These are phyloP conservation scores for Cladophialophora yegresii DNA, from an alignment of 2,329 filamentous ascomycete genomes.

Conservation along the genomic window DNA sequence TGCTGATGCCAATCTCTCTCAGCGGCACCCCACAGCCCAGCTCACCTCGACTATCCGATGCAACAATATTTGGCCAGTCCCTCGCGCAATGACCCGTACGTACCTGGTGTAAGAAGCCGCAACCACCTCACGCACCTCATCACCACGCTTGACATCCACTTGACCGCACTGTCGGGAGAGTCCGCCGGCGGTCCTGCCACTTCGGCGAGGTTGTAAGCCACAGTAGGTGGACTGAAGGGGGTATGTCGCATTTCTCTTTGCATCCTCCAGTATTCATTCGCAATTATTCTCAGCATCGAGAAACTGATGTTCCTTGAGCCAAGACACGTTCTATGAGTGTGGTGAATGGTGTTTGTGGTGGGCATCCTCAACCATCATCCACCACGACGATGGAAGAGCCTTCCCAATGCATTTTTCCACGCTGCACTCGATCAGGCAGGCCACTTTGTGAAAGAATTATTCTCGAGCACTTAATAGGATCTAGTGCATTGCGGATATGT, in stretches of 20 bases:
- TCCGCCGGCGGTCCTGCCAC: not conserved
- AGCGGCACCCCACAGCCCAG: not conserved
- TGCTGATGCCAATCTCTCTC: not conserved
- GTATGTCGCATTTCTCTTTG: not conserved
- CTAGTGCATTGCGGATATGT: not conserved
- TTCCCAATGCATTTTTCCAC: not conserved
- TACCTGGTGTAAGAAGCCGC: not conserved
- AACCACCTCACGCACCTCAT: not conserved
- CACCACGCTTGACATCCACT: not conserved
- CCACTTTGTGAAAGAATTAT: not conserved
- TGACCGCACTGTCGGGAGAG: not conserved
- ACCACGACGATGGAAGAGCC: not conserved
- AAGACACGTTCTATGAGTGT: not conserved
- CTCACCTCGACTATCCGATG: not conserved
- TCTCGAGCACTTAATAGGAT: not conserved
- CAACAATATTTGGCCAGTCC: not conserved
- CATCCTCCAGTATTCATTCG: not conserved
- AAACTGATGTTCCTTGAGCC: slow-evolving; percentile 1
- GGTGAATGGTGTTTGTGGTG: not conserved
- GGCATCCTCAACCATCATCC: not conserved
- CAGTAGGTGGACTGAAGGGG: not conserved
- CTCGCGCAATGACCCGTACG: not conserved
- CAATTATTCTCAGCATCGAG: not conserved
- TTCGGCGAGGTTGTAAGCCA: not conserved
- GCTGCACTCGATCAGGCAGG: not conserved